A percentile compares a stretch with the other conserved stretches of the same genome.
phyloP scores from a whole-genome alignment of 2,329 filamentous ascomycete genomes.

The Aspergillus nomiae region DNA sequence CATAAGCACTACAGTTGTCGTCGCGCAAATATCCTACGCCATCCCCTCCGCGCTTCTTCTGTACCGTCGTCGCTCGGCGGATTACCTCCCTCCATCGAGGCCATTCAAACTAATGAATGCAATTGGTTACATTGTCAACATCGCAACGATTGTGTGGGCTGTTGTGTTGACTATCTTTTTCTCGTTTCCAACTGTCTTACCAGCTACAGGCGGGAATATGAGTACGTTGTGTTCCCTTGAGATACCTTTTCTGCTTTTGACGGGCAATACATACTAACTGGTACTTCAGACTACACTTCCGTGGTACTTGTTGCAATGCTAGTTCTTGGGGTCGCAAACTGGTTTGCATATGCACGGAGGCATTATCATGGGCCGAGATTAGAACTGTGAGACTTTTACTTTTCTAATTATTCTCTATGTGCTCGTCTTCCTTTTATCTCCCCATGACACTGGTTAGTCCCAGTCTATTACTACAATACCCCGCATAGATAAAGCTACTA shows the following conservation, averaged over 20 bases:
- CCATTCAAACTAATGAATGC: slow-evolving; percentile 16
- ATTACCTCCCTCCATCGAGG: slow-evolving; percentile 20
- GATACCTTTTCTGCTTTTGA: not conserved
- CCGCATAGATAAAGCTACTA: not conserved
- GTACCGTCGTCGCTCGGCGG: slow-evolving; percentile 9
- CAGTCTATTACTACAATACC: not conserved
- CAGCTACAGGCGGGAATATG: slow-evolving; percentile 25
- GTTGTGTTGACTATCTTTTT: slow-evolving; percentile 24
- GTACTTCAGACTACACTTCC: slow-evolving; percentile 21
- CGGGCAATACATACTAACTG: not conserved
- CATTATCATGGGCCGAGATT: slow-evolving; percentile 26
- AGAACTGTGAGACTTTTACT: slow-evolving; percentile 10
- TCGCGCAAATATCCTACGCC: slow-evolving; percentile 27
- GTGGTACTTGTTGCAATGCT: slow-evolving; percentile 23
- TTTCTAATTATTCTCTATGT: not conserved
- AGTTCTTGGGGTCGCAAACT: slow-evolving; percentile 22
- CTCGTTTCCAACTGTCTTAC: slow-evolving; percentile 20
- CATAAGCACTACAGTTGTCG: slow-evolving; percentile 24
- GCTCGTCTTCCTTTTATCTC: not conserved
- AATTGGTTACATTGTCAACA: slow-evolving; percentile 20
- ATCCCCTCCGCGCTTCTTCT: slow-evolving; percentile 22
- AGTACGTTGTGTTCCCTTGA: slow-evolving; percentile 15
- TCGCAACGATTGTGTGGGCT: slow-evolving; percentile 20
- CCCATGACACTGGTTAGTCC: not conserved
- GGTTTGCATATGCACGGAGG: slow-evolving; percentile 21